Evolutionary conservation across 1,139 yeast species (phyloP), one percentile per base, ranked within the genome.

Genomic region (Candida mesenterica): DNA sequence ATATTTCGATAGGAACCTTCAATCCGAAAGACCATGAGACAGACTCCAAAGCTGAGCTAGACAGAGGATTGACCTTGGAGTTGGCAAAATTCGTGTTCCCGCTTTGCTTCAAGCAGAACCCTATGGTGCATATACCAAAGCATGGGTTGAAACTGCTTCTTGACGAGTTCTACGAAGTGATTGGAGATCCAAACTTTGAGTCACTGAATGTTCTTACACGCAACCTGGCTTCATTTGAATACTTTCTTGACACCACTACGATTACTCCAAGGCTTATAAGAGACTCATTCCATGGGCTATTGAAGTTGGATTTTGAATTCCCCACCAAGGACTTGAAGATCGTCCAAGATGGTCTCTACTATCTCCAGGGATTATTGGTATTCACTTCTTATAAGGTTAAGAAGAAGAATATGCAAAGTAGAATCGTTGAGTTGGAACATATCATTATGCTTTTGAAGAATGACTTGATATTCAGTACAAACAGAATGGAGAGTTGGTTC

Each of bases 401-500:
- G 30, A 85, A 84, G 52, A 78, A 87, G 47, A 72, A 83, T 1
- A 77, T 83, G 71, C 94, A 84, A 46, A 86, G 92, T 6, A 68
- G 94, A 40, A 79, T 84, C 0, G 85, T 87, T 4, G 97, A 90
- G 50, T 61, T 90, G 23, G 94, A 85, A 38, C 75, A 76, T 29
- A 88, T 94, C 1, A 75, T 86, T 14, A 71, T 73, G 38, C 73
- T 82, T 51, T 68, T 89, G 39, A 73, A 70, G 36, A 66, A 69
- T 39, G 98, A 92, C 54, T 59, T 94, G 19, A 55, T 79, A 2
- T 79, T 80, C 52, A 79, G 83, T 3, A 72, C 84, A 2, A 65
- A 73, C 33, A 65, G 97, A 18, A 72, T 83, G 33, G 98, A 92
- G 56, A 78, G 88, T 12, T 94, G 99, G 99, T 66, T 79, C 32